Percentiles rank a stretch among this genome's conserved stretches.
Conservation (phyloP, 2,329 filamentous ascomycete genomes). For the Podosphaera xanthii region DNA sequence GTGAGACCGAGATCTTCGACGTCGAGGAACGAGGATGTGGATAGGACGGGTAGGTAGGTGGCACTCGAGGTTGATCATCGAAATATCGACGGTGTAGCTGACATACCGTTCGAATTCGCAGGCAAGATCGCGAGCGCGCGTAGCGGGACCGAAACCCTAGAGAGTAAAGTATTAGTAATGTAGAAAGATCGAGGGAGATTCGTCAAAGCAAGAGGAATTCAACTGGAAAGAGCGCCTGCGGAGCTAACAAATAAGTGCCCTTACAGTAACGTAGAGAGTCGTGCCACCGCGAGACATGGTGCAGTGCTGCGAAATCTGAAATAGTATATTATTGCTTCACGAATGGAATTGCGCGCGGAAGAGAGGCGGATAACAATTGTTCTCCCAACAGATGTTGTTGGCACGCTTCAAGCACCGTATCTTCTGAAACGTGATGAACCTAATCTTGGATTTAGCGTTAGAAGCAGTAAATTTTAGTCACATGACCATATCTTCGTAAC, state of each 20-base stretch:
- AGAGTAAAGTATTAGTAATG: constrained; percentile 2
- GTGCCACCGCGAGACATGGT: constrained; percentile 80
- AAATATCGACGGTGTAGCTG: constrained; percentile 28
- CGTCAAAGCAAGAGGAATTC: neutral
- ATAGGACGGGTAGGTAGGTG: constrained; percentile 15
- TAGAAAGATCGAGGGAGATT: neutral
- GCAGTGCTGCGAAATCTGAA: neutral
- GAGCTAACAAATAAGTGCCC: constrained; percentile 2
- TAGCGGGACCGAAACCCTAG: constrained; percentile 85
- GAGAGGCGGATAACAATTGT: neutral
- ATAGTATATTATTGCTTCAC: neutral
- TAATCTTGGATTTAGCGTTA: neutral
- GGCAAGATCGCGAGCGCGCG: constrained; percentile 93
- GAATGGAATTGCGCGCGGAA: neutral
- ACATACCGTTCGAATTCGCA: constrained; percentile 99
- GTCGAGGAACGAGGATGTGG: constrained; percentile 18
- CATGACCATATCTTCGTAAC: neutral
- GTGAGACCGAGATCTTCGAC: constrained; percentile 22
- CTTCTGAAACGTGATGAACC: neutral
- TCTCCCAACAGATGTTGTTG: neutral
- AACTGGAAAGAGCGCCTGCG: neutral
- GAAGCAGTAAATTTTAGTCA: neutral
- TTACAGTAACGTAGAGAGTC: constrained; percentile 74
- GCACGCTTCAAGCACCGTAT: neutral
- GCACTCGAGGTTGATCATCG: constrained; percentile 19